Evolutionary conservation across 1,139 yeast species (phyloP).

Genomic region (Yamadazyma blattariae): DNA sequence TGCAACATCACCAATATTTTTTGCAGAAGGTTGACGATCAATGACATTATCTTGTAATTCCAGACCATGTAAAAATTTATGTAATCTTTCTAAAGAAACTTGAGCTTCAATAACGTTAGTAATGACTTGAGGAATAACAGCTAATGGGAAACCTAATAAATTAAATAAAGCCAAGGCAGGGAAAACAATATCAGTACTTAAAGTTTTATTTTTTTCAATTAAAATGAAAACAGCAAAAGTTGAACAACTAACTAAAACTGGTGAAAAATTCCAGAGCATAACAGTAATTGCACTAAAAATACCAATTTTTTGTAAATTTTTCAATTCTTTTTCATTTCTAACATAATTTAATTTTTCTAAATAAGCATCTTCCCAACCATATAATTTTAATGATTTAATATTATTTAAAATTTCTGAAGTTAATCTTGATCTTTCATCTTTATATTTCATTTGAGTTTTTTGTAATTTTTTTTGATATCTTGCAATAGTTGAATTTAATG

Average conservation of each 20-base stretch:
- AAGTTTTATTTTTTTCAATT: slow-evolving; percentile 58
- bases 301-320: slow-evolving; percentile 75
- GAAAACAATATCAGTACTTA: slow-evolving; percentile 90
- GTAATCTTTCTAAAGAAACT: slow-evolving; percentile 79
- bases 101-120: slow-evolving; percentile 86
- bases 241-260: slow-evolving; percentile 85
- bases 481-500: slow-evolving; percentile 75
- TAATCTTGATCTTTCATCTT: slow-evolving; percentile 49
- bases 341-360: slow-evolving; percentile 68
- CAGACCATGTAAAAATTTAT: slow-evolving; percentile 66
- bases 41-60: slow-evolving; percentile 85
- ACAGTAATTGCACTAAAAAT: slow-evolving; percentile 67
- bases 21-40: slow-evolving; percentile 50
- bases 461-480: slow-evolving; percentile 74
- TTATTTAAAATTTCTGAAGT: slow-evolving; percentile 88
- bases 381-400: slow-evolving; percentile 86
- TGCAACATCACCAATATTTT: slow-evolving; percentile 61
- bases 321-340: slow-evolving; percentile 85
- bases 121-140: slow-evolving; percentile 90
- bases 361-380: slow-evolving; percentile 95
- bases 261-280: slow-evolving; percentile 85
- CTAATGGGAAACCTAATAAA: slow-evolving; percentile 84
- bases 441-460: slow-evolving; percentile 47
- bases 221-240: slow-evolving; percentile 84
- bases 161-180: slow-evolving; percentile 90